These are phyloP conservation scores for Dipteronia dyeriana DNA, from an alignment of 345 rosid species.

Conservation along the genomic window DNA sequence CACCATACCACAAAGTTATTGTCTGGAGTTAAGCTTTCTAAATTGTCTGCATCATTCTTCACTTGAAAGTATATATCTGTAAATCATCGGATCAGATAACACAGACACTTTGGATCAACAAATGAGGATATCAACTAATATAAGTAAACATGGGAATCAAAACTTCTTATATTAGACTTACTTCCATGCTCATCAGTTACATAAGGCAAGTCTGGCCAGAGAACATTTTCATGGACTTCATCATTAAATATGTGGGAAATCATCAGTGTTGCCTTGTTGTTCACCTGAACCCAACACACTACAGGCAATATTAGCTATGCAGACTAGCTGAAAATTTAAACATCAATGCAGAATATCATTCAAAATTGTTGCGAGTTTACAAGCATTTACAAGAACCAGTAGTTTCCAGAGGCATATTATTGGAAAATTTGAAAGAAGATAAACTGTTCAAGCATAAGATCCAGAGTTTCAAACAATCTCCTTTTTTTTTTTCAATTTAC, in stretches of 20 bases:
- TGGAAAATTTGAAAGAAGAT: background rate
- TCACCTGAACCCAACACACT: conserved; percentile 77
- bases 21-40: conserved; percentile 66
- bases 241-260: conserved; percentile 57
- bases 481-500: background rate
- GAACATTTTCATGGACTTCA: conserved; percentile 71
- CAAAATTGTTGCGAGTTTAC: background rate
- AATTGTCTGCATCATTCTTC: conserved; percentile 76
- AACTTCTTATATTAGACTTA: conserved; percentile 37
- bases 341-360: background rate
- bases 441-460: background rate
- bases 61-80: conserved; percentile 88
- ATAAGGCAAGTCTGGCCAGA: conserved; percentile 88
- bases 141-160: background rate
- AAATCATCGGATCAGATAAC: conserved; percentile 25
- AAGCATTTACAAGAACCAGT: background rate
- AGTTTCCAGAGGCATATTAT: background rate
- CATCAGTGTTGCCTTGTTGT: conserved; percentile 77
- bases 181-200: conserved; percentile 88
- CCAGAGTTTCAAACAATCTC: background rate
- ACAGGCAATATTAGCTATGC: conserved; percentile 51
- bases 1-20: conserved; percentile 72
- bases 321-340: conserved; percentile 19
- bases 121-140: background rate
- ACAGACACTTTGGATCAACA: conserved; percentile 18